A percentile compares a stretch with the other conserved stretches of the same genome.
Evolutionary conservation across 2,329 filamentous ascomycete species (phyloP).

Genomic region (Acephala macrosclerotiorum): DNA sequence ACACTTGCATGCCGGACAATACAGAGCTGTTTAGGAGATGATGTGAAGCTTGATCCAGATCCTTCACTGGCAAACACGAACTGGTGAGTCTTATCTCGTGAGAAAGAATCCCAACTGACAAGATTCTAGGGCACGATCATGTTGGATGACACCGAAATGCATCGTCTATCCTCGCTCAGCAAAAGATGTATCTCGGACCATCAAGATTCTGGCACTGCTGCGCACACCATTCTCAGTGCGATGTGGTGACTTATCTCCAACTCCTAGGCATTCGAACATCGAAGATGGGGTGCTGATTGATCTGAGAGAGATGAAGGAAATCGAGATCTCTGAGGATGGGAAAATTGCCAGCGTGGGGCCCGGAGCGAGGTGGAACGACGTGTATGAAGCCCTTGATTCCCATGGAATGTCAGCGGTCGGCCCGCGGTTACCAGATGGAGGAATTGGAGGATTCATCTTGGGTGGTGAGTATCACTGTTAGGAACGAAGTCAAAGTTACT

Average conservation of each 20-base stretch:
- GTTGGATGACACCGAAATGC: slow-evolving; percentile 2
- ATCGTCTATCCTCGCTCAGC: slow-evolving; percentile 3
- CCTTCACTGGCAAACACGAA: background rate
- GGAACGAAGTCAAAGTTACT: background rate
- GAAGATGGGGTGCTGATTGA: slow-evolving; percentile 1
- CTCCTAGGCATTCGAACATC: slow-evolving; percentile 5
- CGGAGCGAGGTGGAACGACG: background rate
- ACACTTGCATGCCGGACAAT: background rate
- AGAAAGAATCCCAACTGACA: background rate
- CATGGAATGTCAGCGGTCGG: slow-evolving; percentile 1
- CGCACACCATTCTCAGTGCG: slow-evolving; percentile 5
- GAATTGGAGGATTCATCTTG: slow-evolving; percentile 7
- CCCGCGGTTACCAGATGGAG: background rate
- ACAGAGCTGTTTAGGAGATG: background rate
- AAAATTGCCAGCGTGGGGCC: slow-evolving; percentile 1
- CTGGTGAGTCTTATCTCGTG: background rate
- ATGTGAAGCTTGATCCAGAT: slow-evolving; percentile 3
- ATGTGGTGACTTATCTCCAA: slow-evolving; percentile 2
- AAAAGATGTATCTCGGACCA: background rate
- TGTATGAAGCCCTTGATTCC: slow-evolving; percentile 2
- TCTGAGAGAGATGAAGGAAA: background rate
- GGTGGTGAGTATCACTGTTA: background rate
- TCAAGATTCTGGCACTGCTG: slow-evolving; percentile 2
- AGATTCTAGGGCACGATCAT: background rate
- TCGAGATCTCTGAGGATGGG: background rate